These are phyloP conservation scores for Cocos nucifera DNA, from an alignment of 176 grass and related monocot species.

Conservation along the genomic window DNA sequence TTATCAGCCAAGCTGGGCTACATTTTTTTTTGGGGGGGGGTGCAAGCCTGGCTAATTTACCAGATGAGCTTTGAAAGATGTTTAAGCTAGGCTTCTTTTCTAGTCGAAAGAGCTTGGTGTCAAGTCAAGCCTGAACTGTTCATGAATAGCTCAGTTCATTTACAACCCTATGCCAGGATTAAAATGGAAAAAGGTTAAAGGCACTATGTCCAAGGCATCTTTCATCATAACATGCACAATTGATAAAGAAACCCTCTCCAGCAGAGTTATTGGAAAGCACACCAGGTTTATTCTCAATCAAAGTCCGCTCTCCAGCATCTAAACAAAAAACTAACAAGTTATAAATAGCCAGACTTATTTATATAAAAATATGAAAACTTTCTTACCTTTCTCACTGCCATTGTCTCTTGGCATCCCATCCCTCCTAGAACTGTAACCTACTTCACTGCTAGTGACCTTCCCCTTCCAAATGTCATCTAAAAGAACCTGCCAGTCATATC, in stretches of 20 bases:
- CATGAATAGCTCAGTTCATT: too few relatives aligned
- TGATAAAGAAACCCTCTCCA: not conserved
- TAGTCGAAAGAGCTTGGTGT: too few relatives aligned
- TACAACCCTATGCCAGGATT: too few relatives aligned
- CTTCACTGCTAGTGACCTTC: constrained; percentile 31
- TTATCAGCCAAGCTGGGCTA: too few relatives aligned
- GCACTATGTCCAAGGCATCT: not conserved
- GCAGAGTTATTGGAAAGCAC: too few relatives aligned
- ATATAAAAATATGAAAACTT: not conserved
- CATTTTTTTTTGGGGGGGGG: too few relatives aligned
- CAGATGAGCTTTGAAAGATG: too few relatives aligned
- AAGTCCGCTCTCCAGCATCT: not conserved
- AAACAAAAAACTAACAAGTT: not conserved
- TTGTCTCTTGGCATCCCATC: constrained; percentile 26
- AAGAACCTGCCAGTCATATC: not conserved
- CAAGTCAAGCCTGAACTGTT: too few relatives aligned
- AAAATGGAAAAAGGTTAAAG: not conserved
- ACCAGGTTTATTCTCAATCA: not conserved
- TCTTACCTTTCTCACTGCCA: constrained; percentile 33
- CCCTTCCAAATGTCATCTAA: not conserved
- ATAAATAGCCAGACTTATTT: not conserved
- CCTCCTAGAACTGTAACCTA: constrained; percentile 15
- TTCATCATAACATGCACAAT: not conserved
- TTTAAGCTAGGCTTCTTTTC: too few relatives aligned
- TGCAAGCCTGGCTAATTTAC: too few relatives aligned